Percentiles rank a stretch among this genome's conserved stretches.
Conservation (phyloP, 31 red algal genomes). For the Endocladia muricata region DNA sequence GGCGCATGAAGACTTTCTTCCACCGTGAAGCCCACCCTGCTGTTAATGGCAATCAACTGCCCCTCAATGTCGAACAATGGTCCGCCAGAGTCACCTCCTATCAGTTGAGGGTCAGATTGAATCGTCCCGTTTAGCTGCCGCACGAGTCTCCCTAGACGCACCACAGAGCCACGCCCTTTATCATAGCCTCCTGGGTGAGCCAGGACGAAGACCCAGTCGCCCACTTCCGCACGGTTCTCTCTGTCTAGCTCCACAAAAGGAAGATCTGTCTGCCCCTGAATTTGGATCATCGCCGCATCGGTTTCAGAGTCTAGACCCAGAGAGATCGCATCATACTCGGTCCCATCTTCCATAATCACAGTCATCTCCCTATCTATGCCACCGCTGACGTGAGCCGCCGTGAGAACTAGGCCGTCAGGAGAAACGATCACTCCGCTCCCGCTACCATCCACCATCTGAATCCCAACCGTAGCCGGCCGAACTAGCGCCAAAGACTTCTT, state of each 20-base stretch:
- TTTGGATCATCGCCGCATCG: neutral
- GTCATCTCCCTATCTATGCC: neutral
- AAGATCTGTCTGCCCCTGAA: neutral
- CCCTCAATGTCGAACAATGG: neutral
- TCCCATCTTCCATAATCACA: conserved; percentile 1
- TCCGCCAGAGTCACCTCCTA: too few species aligned
- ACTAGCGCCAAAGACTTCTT: neutral
- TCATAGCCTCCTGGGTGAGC: neutral
- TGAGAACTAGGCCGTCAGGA: neutral
- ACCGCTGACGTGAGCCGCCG: neutral
- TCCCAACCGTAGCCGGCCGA: neutral
- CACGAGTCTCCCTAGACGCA: neutral
- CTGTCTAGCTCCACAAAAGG: neutral
- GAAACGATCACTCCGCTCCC: neutral
- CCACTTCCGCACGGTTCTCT: neutral
- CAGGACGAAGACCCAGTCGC: neutral
- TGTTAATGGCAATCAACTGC: neutral
- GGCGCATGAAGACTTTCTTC: neutral
- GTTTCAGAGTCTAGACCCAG: neutral
- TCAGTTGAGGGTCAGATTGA: neutral
- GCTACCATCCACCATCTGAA: neutral
- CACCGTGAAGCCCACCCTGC: neutral
- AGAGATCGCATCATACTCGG: neutral
- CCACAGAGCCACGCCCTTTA: neutral
- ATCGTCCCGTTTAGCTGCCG: neutral